Conservation (phyloP, 208 protist species). For the Acanthamoeba royreba region DNA sequence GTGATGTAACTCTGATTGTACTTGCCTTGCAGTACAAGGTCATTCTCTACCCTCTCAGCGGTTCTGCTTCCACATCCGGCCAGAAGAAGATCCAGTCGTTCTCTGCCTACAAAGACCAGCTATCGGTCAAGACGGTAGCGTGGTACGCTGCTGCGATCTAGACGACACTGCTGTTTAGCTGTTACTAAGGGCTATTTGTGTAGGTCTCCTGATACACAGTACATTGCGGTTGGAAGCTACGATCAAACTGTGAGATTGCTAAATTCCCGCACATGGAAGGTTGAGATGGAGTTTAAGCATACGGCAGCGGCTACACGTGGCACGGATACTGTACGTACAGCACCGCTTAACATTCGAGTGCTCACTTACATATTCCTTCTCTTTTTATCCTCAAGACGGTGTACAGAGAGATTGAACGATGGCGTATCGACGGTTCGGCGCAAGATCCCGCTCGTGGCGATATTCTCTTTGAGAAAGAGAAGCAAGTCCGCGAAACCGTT, state of each 20-base stretch:
- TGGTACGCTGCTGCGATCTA: not conserved
- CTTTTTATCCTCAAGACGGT: not conserved
- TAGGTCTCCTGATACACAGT: constrained; percentile 20
- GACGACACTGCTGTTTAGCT: not conserved
- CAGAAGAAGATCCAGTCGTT: not conserved
- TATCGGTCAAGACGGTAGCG: not conserved
- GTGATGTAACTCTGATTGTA: not conserved
- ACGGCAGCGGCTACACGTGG: not conserved
- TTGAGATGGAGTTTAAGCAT: constrained; percentile 4
- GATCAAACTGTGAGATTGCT: not conserved
- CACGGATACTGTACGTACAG: not conserved
- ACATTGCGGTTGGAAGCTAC: constrained; percentile 37
- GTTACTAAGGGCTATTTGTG: not conserved
- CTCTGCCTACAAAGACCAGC: not conserved
- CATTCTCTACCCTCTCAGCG: not conserved
- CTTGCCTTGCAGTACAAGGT: not conserved
- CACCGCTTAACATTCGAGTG: not conserved
- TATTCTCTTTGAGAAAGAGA: not conserved
- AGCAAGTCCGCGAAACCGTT: not conserved
- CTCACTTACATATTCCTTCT: too few species aligned
- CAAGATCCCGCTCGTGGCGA: not conserved
- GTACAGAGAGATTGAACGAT: not conserved
- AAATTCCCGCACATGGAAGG: constrained; percentile 18
- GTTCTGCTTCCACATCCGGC: not conserved
- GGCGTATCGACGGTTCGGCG: not conserved